Conservation (phyloP, 2,329 filamentous ascomycete genomes). For the Beauveria sp. region DNA sequence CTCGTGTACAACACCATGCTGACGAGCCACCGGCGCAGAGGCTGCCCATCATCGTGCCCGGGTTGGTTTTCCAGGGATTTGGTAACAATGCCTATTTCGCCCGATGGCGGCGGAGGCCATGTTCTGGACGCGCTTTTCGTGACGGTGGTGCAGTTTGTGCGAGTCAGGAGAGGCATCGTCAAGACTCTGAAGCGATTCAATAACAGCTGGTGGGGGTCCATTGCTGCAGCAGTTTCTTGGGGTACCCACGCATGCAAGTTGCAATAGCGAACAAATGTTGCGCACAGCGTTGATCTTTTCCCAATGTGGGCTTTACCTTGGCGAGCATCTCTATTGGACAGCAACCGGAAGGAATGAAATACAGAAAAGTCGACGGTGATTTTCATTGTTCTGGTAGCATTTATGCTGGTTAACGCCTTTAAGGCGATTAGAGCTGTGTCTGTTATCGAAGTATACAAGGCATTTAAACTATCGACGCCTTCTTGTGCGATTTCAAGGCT, state of each 20-base stretch:
- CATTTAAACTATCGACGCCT: not conserved
- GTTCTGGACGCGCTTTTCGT: slow-evolving; percentile 17
- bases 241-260: not conserved
- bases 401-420: not conserved
- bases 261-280: not conserved
- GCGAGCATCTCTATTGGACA: not conserved
- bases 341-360: not conserved
- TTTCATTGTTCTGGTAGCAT: not conserved
- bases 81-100: too few species aligned
- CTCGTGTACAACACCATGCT: too few species aligned
- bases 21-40: too few species aligned
- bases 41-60: too few species aligned
- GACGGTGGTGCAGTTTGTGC: slow-evolving; percentile 12
- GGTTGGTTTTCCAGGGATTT: too few species aligned
- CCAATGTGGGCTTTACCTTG: not conserved
- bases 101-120: not conserved
- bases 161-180: not conserved
- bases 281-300: not conserved
- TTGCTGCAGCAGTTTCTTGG: not conserved
- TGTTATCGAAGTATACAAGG: not conserved
- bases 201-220: not conserved
- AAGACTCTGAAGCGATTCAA: slow-evolving; percentile 2
- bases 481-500: not conserved
- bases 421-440: not conserved
- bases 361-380: not conserved